Evolutionary conservation across 1,139 yeast genomes (phyloP).

Genomic region (Debaryomycetaceae sp.): DNA sequence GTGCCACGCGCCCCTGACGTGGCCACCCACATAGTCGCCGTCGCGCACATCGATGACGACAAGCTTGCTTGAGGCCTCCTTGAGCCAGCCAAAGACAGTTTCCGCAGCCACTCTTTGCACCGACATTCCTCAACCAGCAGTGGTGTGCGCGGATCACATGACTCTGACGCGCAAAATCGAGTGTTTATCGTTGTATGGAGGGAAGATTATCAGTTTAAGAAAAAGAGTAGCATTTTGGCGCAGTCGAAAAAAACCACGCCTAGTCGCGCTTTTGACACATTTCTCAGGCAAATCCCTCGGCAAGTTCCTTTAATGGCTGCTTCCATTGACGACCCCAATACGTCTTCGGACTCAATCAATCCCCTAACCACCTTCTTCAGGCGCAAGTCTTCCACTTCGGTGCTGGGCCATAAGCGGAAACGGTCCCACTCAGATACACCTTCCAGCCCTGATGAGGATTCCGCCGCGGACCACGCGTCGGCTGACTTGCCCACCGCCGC

Average conservation of each 20-base stretch:
- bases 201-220: no score
- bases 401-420: slow-evolving; percentile 1
- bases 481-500: background rate
- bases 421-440: background rate
- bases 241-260: no score
- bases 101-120: slow-evolving; percentile 24
- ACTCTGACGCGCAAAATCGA: slow-evolving; percentile 4
- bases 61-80: slow-evolving; percentile 31
- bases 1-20: slow-evolving; percentile 52
- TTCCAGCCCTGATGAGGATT: slow-evolving; percentile 8
- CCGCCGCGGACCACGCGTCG: slow-evolving; percentile 8
- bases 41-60: slow-evolving; percentile 84
- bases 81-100: slow-evolving; percentile 36
- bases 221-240: no score
- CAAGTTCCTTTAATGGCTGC: slow-evolving; percentile 6
- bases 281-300: no score
- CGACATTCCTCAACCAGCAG: no score
- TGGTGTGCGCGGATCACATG: background rate
- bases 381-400: slow-evolving; percentile 2
- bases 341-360: slow-evolving; percentile 3
- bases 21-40: slow-evolving; percentile 60
- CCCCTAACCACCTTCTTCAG: slow-evolving; percentile 1
- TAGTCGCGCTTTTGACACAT: no score
- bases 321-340: slow-evolving; percentile 9
- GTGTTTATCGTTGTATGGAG: slow-evolving; percentile 6